Base-by-base conservation (phyloP, 1,284 basidiomycete species). In the Waitea zeae region DNA sequence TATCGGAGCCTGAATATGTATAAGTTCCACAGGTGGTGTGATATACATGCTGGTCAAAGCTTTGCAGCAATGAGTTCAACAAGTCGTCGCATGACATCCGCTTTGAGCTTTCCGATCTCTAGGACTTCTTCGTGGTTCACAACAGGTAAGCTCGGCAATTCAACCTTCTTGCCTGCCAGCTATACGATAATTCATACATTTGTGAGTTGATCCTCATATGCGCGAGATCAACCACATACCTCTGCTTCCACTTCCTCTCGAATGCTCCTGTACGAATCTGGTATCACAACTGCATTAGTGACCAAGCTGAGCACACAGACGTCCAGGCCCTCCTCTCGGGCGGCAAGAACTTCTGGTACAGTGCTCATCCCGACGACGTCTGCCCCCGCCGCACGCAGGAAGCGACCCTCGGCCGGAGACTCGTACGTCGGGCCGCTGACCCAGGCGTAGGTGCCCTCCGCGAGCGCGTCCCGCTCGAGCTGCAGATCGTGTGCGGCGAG, bases 291-390 rank as follows among this genome's bases (percentile, higher is more conserved):
- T 46, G 67, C 62, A 54, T 89, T 89, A 20, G 84, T 87, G 30
- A 86, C 81, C 29, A 89, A 58, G 42, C 75, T 82, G 31, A 89
- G 58, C 7, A 81, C 83, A 49, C 81, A 57, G 20, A 81, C 70
- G 35, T 80, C 64, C 40, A 89, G 41, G 0, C 75, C 75, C 44
- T 76, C 76, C 46, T 87, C 76, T 34, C 70, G 59, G 14, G 80
- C 86, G 1, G 72, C 79, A 13, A 88, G 57, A n/a, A 88, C 82
- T 56, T 89, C 84, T 0, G 84, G 84, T n/a, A 88, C 68, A 0
- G 86, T 89, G 43, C 78, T 83, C 84, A 89, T 88, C 2, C 84
- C 84, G 2, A 88, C 83, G 5, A 86, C 78, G 45, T 86, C 82
- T 3, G 72, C 82, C 3, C 82, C 83, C 1, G 67, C 68, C n/a